Evolutionary conservation across 805 yeast genomes (phyloP).

Genomic region (Ogataea corticis): DNA sequence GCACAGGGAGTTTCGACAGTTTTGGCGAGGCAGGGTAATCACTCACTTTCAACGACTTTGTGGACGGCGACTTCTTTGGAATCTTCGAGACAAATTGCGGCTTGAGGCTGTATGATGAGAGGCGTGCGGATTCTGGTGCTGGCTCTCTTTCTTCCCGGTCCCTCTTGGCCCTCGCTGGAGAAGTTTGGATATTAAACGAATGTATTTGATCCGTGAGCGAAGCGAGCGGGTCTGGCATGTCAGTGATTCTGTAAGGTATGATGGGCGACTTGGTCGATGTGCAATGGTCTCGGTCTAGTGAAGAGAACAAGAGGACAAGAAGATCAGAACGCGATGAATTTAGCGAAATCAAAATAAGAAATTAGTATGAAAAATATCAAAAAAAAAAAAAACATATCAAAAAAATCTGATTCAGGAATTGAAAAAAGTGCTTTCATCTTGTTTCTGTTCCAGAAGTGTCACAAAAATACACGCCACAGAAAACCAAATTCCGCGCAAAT

Average conservation of each 20-base stretch:
- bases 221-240: conserved; percentile 6
- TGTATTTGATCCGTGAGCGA: conserved; percentile 15
- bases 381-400: background rate
- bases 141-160: conserved; percentile 9
- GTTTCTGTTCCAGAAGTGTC: no score
- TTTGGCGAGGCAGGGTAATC: conserved; percentile 9
- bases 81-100: conserved; percentile 25
- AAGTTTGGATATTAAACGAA: conserved; percentile 9
- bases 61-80: conserved; percentile 26
- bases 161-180: conserved; percentile 8
- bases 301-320: background rate
- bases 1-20: conserved; percentile 21
- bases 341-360: conserved; percentile 3
- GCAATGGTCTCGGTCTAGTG: background rate
- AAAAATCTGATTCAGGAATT: no score
- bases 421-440: no score
- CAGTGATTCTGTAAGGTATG: no score
- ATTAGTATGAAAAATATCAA: background rate
- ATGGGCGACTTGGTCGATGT: background rate
- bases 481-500: background rate
- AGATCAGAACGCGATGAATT: conserved; percentile 5
- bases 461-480: background rate
- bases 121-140: conserved; percentile 9
- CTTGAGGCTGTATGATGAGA: conserved; percentile 17
- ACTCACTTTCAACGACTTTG: conserved; percentile 12